Evolutionary conservation across 1,284 basidiomycete species (phyloP).

Genomic region (Inonotus obliquus): DNA sequence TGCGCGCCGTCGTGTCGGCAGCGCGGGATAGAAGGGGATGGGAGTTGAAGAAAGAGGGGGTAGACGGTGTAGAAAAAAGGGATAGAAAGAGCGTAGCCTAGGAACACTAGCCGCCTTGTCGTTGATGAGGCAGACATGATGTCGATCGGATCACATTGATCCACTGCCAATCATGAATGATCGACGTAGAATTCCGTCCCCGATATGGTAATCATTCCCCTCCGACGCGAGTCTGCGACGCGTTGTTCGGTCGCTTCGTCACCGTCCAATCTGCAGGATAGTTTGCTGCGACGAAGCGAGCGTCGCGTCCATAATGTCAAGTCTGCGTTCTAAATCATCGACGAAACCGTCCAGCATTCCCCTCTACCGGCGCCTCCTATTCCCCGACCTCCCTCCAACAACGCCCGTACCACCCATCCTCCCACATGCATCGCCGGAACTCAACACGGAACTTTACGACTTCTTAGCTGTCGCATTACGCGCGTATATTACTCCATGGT

Average conservation of each 20-base stretch:
- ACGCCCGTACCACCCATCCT: conserved; percentile 52
- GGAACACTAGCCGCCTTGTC: neutral
- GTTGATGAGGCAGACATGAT: neutral
- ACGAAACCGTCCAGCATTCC: conserved; percentile 30
- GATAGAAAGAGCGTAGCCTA: neutral
- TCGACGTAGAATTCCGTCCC: neutral
- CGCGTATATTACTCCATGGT: conserved; percentile 77
- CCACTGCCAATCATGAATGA: neutral
- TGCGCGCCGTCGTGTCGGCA: neutral
- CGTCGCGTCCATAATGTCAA: conserved; percentile 4
- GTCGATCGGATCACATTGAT: neutral
- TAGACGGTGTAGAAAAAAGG: neutral
- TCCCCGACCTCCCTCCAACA: conserved; percentile 47
- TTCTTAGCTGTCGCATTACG: conserved; percentile 71
- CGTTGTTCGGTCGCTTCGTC: neutral
- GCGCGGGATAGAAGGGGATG: neutral
- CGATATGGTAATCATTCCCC: too few species aligned
- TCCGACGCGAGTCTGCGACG: too few species aligned
- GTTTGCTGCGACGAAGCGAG: neutral
- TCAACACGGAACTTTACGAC: conserved; percentile 69
- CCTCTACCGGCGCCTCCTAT: conserved; percentile 64
- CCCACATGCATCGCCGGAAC: conserved; percentile 41
- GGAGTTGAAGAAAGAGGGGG: neutral
- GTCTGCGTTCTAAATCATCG: conserved; percentile 17
- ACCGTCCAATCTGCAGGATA: neutral